Conservation (phyloP, 768 basidiomycete species). For the Termitomyces bulborhizus region DNA sequence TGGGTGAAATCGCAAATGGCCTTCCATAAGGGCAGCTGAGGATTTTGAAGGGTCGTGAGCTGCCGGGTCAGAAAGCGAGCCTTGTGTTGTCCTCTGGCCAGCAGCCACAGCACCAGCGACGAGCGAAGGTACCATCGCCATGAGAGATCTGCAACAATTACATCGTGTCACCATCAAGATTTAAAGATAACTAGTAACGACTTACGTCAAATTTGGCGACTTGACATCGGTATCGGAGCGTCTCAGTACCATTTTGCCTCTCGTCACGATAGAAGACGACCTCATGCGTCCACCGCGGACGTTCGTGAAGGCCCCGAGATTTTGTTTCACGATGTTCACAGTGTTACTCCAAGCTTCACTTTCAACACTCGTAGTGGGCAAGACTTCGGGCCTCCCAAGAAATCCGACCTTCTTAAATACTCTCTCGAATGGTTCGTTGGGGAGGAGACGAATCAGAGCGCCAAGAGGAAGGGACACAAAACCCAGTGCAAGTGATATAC, state of each 20-base stretch:
- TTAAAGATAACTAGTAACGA: slow-evolving; percentile 1
- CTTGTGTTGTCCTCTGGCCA: slow-evolving; percentile 64
- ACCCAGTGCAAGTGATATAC: slow-evolving; percentile 84
- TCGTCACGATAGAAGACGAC: slow-evolving; percentile 79
- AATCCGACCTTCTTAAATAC: slow-evolving; percentile 44
- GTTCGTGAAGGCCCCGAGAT: slow-evolving; percentile 74
- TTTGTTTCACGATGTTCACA: slow-evolving; percentile 78
- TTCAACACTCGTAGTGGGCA: slow-evolving; percentile 61
- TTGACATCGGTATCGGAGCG: slow-evolving; percentile 45
- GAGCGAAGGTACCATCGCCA: slow-evolving; percentile 50
- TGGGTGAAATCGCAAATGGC: slow-evolving; percentile 83
- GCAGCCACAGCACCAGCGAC: slow-evolving; percentile 44
- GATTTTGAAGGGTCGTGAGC: slow-evolving; percentile 73
- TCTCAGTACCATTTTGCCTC: slow-evolving; percentile 54
- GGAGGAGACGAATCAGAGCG: slow-evolving; percentile 70
- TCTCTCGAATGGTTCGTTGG: slow-evolving; percentile 72
- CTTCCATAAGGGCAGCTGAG: slow-evolving; percentile 79
- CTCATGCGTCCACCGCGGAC: slow-evolving; percentile 87
- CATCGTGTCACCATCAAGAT: not conserved
- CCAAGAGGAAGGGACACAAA: slow-evolving; percentile 86
- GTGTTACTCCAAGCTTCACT: slow-evolving; percentile 71
- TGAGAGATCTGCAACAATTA: slow-evolving; percentile 20
- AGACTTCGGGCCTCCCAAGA: slow-evolving; percentile 54
- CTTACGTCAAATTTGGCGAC: slow-evolving; percentile 41
- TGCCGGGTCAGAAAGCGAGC: slow-evolving; percentile 69